Conservation (phyloP, 768 basidiomycete species). For the Rhizopogon rudus region DNA sequence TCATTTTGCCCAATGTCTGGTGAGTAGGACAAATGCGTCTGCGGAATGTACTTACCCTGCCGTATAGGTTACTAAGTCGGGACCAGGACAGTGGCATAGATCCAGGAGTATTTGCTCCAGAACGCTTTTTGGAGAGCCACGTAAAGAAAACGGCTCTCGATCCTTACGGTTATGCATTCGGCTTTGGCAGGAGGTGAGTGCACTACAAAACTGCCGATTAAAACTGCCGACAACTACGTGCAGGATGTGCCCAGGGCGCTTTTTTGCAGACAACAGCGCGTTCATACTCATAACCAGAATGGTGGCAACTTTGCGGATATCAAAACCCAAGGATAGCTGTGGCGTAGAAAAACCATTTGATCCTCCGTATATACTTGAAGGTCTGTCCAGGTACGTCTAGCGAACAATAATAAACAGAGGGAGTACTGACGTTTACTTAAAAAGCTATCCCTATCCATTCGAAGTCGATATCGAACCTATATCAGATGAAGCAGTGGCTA, state of each 20-base stretch:
- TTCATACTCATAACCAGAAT: slow-evolving; percentile 1
- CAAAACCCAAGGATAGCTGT: not conserved
- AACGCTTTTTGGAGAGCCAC: slow-evolving; percentile 1
- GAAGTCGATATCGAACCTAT: slow-evolving; percentile 8
- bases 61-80: not conserved
- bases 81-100: slow-evolving; percentile 2
- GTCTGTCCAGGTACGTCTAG: not conserved
- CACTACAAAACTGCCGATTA: not conserved
- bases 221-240: not conserved
- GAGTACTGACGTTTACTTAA: not conserved
- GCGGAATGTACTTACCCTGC: not conserved
- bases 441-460: slow-evolving; percentile 8
- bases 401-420: not conserved
- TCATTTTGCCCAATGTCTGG: not conserved
- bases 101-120: not conserved
- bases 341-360: not conserved
- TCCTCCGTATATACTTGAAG: not conserved
- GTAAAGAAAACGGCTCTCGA: slow-evolving; percentile 1
- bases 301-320: not conserved
- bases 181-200: slow-evolving; percentile 3
- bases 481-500: slow-evolving; percentile 6
- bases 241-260: slow-evolving; percentile 2
- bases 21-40: not conserved
- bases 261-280: slow-evolving; percentile 1
- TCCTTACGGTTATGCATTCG: slow-evolving; percentile 3